Evolutionary conservation across 2,329 filamentous ascomycete genomes (phyloP).

Genomic region (Fusarium drepaniforme): DNA sequence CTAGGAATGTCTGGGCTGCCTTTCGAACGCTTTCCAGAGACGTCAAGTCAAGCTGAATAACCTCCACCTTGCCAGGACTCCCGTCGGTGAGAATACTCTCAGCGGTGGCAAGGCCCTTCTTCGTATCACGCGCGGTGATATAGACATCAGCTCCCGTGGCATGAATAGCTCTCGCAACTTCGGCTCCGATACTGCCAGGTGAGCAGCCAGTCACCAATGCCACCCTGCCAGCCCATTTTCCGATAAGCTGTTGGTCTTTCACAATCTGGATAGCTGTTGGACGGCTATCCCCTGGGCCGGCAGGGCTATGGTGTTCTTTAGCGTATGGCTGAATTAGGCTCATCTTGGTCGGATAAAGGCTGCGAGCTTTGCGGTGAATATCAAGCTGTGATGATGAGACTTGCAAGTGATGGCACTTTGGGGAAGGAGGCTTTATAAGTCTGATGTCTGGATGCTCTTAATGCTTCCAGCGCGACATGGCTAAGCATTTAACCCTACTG

Average conservation of each 20-base stretch:
- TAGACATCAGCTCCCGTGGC: conserved; percentile 1
- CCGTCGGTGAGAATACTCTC: background rate
- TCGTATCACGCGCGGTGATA: background rate
- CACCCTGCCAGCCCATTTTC: background rate
- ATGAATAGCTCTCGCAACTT: background rate
- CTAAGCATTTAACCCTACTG: background rate
- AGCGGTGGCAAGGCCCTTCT: background rate
- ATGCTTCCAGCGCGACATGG: background rate
- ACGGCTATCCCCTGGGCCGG: background rate
- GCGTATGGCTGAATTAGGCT: background rate
- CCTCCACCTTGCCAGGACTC: background rate
- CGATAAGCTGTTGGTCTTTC: background rate
- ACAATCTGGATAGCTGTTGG: conserved; percentile 4
- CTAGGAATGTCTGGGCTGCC: background rate
- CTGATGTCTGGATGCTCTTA: background rate
- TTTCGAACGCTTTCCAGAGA: conserved; percentile 4
- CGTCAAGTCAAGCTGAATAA: background rate
- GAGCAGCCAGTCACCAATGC: conserved; percentile 10
- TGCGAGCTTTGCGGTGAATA: background rate
- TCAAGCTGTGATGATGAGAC: background rate
- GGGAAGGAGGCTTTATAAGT: background rate
- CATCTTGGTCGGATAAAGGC: background rate
- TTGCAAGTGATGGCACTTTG: background rate
- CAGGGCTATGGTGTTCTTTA: background rate
- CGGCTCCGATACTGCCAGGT: background rate